Conservation (phyloP, 257 asterid species). For the Solanum rostratum region DNA sequence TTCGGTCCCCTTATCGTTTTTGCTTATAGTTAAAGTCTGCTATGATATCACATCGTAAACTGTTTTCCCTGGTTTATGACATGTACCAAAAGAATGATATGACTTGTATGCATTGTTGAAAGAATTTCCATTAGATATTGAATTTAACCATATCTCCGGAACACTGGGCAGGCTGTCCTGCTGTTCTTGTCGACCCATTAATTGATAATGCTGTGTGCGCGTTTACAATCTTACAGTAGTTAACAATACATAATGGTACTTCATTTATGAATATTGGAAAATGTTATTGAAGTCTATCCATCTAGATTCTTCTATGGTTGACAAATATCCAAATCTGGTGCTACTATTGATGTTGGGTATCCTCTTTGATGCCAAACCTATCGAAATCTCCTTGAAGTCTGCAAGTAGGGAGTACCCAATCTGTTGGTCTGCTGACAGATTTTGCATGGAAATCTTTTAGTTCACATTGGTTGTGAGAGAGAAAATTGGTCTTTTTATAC, state of each 20-base stretch:
- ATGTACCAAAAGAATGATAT: not conserved
- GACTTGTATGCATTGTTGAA: not conserved
- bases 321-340: not conserved
- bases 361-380: not conserved
- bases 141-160: not conserved
- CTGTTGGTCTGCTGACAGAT: not conserved
- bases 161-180: not conserved
- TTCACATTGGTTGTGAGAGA: not conserved
- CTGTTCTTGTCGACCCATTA: not conserved
- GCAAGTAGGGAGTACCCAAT: not conserved
- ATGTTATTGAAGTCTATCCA: not conserved
- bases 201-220: not conserved
- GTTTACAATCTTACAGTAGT: not conserved
- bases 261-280: not conserved
- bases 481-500: not conserved
- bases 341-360: not conserved
- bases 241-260: not conserved
- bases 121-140: not conserved
- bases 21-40: not conserved
- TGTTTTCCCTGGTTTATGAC: not conserved
- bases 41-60: not conserved
- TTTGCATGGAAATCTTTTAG: not conserved
- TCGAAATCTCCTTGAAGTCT: not conserved
- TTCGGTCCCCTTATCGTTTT: not conserved
- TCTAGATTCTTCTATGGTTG: not conserved